These are phyloP conservation scores for Neurospora sp. DNA, from an alignment of 495 filamentous ascomycete genomes.

Conservation along the genomic window DNA sequence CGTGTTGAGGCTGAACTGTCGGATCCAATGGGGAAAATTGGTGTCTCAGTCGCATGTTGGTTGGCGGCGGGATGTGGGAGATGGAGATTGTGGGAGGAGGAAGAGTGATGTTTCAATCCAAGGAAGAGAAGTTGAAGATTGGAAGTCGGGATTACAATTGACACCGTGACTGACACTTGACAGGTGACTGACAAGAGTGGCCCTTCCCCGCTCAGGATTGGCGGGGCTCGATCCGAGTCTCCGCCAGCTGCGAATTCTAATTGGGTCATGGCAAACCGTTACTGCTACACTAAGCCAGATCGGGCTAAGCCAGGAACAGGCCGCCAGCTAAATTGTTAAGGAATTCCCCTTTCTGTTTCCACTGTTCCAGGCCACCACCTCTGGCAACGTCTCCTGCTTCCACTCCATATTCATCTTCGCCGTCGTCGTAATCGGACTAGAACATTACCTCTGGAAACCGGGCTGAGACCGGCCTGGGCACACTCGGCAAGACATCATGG, in stretches of 20 bases:
- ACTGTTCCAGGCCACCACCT: background rate
- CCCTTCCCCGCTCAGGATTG: background rate
- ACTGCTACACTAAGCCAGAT: background rate
- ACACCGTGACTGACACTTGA: background rate
- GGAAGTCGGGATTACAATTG: background rate
- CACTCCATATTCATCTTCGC: background rate
- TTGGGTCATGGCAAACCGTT: background rate
- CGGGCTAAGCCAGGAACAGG: background rate
- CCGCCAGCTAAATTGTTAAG: background rate
- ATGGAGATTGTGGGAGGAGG: background rate
- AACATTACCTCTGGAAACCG: background rate
- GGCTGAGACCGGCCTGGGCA: background rate
- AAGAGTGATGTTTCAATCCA: background rate
- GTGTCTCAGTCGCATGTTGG: background rate
- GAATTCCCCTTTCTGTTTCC: background rate
- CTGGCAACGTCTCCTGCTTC: background rate
- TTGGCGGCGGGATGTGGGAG: background rate
- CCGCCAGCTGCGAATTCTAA: background rate
- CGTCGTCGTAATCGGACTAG: background rate
- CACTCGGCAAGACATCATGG: background rate
- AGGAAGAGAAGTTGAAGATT: background rate
- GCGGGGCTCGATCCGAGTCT: background rate
- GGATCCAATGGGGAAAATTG: background rate
- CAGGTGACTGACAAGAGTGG: background rate
- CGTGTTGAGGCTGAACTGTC: background rate